Conservation (phyloP, 192 early-diverging fungal species). For the Mycoemilia scoparia region DNA sequence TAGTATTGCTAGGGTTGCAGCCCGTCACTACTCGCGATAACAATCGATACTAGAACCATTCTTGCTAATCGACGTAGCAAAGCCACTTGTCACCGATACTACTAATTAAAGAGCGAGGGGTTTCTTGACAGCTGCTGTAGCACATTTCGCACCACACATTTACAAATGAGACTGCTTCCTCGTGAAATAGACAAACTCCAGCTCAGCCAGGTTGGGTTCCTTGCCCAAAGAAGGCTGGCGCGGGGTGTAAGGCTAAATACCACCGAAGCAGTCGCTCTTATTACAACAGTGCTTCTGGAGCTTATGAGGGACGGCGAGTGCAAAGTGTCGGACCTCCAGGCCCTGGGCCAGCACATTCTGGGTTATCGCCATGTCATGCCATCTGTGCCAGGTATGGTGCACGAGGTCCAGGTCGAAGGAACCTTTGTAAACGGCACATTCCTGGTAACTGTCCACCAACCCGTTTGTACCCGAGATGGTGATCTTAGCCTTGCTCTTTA, state of each 20-base stretch:
- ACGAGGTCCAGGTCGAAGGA: slow-evolving; percentile 79
- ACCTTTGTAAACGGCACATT: slow-evolving; percentile 90
- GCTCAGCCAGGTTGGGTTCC: slow-evolving; percentile 64
- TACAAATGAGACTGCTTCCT: slow-evolving; percentile 70
- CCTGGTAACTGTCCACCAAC: slow-evolving; percentile 83
- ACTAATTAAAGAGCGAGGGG: no score
- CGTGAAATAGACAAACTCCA: slow-evolving; percentile 89
- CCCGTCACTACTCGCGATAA: no score
- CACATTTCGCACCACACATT: no score
- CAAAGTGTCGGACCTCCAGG: slow-evolving; percentile 74
- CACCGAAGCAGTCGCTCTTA: slow-evolving; percentile 72
- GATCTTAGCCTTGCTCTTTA: slow-evolving; percentile 70
- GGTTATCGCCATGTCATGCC: slow-evolving; percentile 69
- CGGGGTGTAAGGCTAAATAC: slow-evolving; percentile 77
- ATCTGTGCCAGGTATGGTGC: slow-evolving; percentile 45
- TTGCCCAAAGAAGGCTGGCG: slow-evolving; percentile 82
- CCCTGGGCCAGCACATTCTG: slow-evolving; percentile 69
- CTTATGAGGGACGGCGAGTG: slow-evolving; percentile 78
- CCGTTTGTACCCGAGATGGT: slow-evolving; percentile 67
- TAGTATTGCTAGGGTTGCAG: no score
- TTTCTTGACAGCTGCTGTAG: no score
- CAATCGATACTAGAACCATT: no score
- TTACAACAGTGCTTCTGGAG: slow-evolving; percentile 71
- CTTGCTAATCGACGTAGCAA: no score
- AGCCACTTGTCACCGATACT: no score